A percentile compares a stretch with the other conserved stretches of the same genome.
Conservation (phyloP, 2,329 filamentous ascomycete species). For the Talaromyces sp. region DNA sequence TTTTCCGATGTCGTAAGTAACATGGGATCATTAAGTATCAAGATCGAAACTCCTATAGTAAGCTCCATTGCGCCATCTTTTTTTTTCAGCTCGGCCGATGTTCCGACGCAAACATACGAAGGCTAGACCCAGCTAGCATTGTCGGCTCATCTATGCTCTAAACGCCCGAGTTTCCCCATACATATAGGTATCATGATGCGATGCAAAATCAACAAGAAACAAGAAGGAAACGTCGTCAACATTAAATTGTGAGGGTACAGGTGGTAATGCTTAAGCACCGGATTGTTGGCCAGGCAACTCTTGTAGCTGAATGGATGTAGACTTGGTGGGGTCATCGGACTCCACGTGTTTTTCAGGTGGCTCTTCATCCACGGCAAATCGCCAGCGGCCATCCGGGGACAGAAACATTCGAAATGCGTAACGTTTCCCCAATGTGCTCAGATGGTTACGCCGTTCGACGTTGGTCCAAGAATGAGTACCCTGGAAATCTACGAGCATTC, state of each 20-base stretch:
- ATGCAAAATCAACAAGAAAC: neutral
- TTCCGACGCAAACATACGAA: neutral
- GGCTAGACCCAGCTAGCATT: neutral
- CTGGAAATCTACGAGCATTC: slow-evolving; percentile 35
- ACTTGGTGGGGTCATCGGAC: slow-evolving; percentile 23
- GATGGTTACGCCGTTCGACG: slow-evolving; percentile 28
- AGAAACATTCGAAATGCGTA: slow-evolving; percentile 38
- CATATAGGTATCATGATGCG: slow-evolving; percentile 1
- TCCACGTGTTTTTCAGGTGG: slow-evolving; percentile 3
- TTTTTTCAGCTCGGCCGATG: neutral
- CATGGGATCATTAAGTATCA: neutral
- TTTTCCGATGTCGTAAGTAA: too few relatives aligned
- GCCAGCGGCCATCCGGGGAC: slow-evolving; percentile 31
- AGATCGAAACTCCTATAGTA: neutral
- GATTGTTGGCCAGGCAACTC: slow-evolving; percentile 14
- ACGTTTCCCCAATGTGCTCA: slow-evolving; percentile 31
- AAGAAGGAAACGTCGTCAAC: neutral
- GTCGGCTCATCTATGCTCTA: neutral
- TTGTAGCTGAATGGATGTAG: slow-evolving; percentile 20
- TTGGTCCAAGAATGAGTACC: slow-evolving; percentile 35
- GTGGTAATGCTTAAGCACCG: neutral
- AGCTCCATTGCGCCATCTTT: neutral
- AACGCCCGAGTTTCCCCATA: slow-evolving; percentile 2
- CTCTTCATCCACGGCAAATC: slow-evolving; percentile 39
- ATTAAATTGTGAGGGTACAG: neutral